Conservation (phyloP, 2,329 filamentous ascomycete species). For the Aspergillus chevalieri region DNA sequence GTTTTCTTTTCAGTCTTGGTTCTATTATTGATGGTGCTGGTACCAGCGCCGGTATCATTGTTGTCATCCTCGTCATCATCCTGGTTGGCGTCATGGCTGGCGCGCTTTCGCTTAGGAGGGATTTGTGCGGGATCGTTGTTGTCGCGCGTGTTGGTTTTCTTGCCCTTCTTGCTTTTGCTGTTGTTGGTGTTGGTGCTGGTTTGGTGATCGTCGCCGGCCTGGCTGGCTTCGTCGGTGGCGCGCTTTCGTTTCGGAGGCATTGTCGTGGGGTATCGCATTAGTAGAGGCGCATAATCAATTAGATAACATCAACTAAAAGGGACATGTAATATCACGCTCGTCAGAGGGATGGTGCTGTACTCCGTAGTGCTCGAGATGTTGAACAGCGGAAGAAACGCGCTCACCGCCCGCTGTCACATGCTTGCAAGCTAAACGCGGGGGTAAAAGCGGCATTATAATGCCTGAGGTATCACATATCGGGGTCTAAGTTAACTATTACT, state of each 20-base stretch:
- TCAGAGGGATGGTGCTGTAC: background rate
- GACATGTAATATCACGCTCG: conserved; percentile 5
- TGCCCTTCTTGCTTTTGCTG: conserved; percentile 6
- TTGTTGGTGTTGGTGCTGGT: background rate
- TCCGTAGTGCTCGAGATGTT: background rate
- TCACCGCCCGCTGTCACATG: conserved; percentile 3
- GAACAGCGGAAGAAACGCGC: background rate
- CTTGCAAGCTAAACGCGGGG: background rate
- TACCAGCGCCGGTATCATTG: background rate
- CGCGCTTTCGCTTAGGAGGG: conserved; percentile 25
- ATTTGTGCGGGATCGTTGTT: conserved; percentile 16
- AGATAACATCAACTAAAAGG: conserved; percentile 7
- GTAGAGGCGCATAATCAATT: background rate
- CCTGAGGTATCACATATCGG: background rate
- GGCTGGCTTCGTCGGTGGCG: background rate
- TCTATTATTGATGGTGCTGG: background rate
- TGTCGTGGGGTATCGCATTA: background rate
- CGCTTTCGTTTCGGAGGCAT: conserved; percentile 16
- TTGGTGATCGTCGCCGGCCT: background rate
- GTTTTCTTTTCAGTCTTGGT: conserved; percentile 10
- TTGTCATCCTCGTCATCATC: conserved; percentile 12
- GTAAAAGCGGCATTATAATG: background rate
- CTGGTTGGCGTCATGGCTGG: conserved; percentile 7
- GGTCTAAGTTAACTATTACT: background rate
- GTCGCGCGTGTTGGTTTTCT: conserved; percentile 8